Evolutionary conservation across 495 filamentous ascomycete genomes (phyloP).

Genomic region (Xanthoparmelia taractica): DNA sequence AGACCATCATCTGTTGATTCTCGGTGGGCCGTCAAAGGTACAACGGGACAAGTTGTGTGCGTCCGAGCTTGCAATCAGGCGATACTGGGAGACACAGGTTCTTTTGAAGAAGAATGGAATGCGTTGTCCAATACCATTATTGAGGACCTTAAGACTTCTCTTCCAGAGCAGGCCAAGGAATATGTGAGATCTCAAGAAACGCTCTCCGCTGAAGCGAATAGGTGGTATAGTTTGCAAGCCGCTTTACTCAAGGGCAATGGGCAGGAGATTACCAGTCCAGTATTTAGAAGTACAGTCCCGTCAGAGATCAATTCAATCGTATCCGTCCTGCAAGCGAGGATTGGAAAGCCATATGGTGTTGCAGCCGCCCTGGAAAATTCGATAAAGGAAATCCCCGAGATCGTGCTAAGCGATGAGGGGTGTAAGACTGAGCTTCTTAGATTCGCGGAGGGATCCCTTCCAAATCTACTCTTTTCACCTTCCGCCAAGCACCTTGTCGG

Average conservation of each 20-base stretch:
- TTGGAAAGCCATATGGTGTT: constrained; percentile 78
- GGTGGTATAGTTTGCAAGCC: constrained; percentile 54
- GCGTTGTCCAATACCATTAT: constrained; percentile 47
- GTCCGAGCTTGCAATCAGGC: constrained; percentile 34
- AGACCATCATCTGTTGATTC: constrained; percentile 36
- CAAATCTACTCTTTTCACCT: constrained; percentile 47
- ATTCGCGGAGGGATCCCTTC: constrained; percentile 43
- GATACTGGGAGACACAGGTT: constrained; percentile 25
- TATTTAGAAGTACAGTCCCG: constrained; percentile 29
- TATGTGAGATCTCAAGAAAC: constrained; percentile 61
- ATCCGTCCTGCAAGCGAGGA: constrained; percentile 46
- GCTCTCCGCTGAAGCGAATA: constrained; percentile 50
- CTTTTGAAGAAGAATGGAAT: constrained; percentile 46
- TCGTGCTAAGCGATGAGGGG: constrained; percentile 24
- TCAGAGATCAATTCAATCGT: constrained; percentile 45
- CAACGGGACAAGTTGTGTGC: constrained; percentile 36
- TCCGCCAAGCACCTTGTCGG: constrained; percentile 43
- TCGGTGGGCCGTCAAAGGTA: constrained; percentile 44
- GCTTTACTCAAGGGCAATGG: constrained; percentile 34
- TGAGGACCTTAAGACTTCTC: constrained; percentile 57
- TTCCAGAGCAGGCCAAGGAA: constrained; percentile 70
- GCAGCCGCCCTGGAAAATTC: constrained; percentile 54
- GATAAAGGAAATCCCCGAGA: constrained; percentile 37
- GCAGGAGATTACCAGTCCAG: constrained; percentile 17
- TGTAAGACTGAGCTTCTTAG: constrained; percentile 26